phyloP scores from a whole-genome alignment of 352 stramenopile genomes.

The Blastocystis hominis region DNA sequence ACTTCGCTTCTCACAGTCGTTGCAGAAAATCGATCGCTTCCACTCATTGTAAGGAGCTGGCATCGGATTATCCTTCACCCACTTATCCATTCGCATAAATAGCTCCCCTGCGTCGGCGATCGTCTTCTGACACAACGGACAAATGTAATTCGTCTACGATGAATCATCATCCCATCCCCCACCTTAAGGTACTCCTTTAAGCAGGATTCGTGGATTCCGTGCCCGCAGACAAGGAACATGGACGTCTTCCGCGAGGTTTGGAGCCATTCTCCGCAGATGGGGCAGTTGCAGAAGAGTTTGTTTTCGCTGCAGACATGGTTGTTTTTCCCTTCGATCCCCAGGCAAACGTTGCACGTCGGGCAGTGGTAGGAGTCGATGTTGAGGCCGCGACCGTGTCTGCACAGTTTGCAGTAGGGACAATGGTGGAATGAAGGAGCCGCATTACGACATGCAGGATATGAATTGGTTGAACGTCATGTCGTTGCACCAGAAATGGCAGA shows the following conservation, averaged over 20 bases:
- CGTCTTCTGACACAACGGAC: constrained; percentile 41
- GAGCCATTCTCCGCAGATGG: constrained; percentile 49
- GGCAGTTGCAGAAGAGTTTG: constrained; percentile 30
- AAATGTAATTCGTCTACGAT: constrained; percentile 26
- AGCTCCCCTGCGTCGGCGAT: background rate
- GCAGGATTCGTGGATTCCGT: constrained; percentile 48
- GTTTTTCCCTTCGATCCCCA: background rate
- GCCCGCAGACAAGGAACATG: constrained; percentile 25
- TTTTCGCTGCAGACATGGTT: constrained; percentile 43
- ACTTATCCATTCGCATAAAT: background rate
- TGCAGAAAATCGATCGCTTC: constrained; percentile 50
- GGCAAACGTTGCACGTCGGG: constrained; percentile 47
- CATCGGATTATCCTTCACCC: constrained; percentile 40
- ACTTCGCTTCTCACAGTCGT: constrained; percentile 44
- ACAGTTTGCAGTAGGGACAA: constrained; percentile 56
- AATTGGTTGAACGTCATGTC: constrained; percentile 20
- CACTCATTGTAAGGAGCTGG: constrained; percentile 16
- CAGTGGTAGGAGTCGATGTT: constrained; percentile 55
- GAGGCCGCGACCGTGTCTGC: constrained; percentile 10
- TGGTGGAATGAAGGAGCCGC: constrained; percentile 25
- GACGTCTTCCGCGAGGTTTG: background rate
- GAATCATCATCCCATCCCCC: background rate
- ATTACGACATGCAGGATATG: background rate
- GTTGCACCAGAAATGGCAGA: constrained; percentile 56
- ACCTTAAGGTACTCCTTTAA: constrained; percentile 45